Evolutionary conservation across 352 stramenopile genomes (phyloP).

Genomic region (Globisporangium irregulare): DNA sequence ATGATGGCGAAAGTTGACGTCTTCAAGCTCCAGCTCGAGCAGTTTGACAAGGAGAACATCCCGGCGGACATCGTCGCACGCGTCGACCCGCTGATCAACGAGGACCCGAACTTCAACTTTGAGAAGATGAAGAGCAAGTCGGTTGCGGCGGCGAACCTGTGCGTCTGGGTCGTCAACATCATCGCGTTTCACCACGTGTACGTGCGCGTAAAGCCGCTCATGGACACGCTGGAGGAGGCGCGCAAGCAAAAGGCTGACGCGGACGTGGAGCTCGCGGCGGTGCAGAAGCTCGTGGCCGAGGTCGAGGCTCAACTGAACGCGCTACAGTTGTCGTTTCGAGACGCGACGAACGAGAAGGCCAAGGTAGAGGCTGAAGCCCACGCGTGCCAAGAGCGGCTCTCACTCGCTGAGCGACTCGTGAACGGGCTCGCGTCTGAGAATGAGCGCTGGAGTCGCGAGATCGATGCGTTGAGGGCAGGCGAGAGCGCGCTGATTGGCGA

Average conservation of each 20-base stretch:
- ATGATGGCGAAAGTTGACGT: conserved; percentile 95
- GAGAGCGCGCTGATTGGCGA: conserved; percentile 85
- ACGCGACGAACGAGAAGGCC: conserved; percentile 90
- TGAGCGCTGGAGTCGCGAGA: conserved; percentile 85
- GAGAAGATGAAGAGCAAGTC: conserved; percentile 95
- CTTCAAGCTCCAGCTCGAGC: conserved; percentile 89
- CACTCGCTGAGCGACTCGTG: conserved; percentile 85
- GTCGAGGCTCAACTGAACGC: conserved; percentile 78
- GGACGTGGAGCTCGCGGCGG: conserved; percentile 73
- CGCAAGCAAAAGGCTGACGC: conserved; percentile 69
- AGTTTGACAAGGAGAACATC: conserved; percentile 93
- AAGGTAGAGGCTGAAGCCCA: conserved; percentile 87
- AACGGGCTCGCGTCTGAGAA: conserved; percentile 89
- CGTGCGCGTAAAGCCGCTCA: conserved; percentile 93
- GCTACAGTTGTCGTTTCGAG: conserved; percentile 77
- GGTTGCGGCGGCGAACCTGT: conserved; percentile 87
- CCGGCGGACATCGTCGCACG: conserved; percentile 79
- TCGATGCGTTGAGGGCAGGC: conserved; percentile 74
- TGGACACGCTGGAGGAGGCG: conserved; percentile 89
- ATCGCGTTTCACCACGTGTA: conserved; percentile 92
- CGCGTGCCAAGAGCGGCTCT: conserved; percentile 83
- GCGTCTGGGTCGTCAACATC: conserved; percentile 94
- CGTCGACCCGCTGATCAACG: conserved; percentile 79
- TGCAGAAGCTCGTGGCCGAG: conserved; percentile 80
- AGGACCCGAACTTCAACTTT: conserved; percentile 91